Base-by-base conservation (phyloP, 306 rosid species). In the Rosa persica region DNA sequence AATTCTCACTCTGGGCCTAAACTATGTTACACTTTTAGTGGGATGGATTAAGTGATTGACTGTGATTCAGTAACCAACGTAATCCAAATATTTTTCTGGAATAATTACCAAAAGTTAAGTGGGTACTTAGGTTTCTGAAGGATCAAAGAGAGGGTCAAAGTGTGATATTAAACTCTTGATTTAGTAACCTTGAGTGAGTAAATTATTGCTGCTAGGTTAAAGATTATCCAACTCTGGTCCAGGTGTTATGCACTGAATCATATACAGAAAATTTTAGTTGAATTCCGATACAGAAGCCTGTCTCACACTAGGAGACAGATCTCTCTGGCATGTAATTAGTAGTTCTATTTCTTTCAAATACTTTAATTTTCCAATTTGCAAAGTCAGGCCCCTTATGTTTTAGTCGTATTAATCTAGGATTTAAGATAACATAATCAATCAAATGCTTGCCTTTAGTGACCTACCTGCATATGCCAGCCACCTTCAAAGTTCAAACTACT, bases 301-400 rank as follows among this genome's bases (percentile, higher is more conserved):
- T 87, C 94, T 89, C 83, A 76, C 81, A 76, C 78, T 65, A 73
- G 86, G 94, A 84, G 91, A 87, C 97, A 89, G 36, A 71, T 25
- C 80, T 38, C 60, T 76, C 87, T 89, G 90, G 94, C 89, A 79
- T 85, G 89, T 82, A 79, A 78, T 82, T 77, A 75, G 82, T 73
- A 58, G 30, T 75, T 81, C 75, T 65, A 82, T 82, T 86, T 81
- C 88, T 79, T 74, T 74, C 67, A 38, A 73, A 76, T 88, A 80
- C 76, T 73, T 72, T 67, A 20, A n/a, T 55, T 47, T 76, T 62
- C 47, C 48, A 36, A 34, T 70, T 70, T 30, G 43, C 58, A 58
- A 64, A 66, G 74, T 30, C 55, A 48, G 55, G n/a, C 69, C 73
- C 54, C 36, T 22, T 62, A 5, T 5, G 51, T 30, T 11, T 75